Evolutionary conservation across 2,329 filamentous ascomycete species (phyloP).

Genomic region (Paracoccidioides lutzii): DNA sequence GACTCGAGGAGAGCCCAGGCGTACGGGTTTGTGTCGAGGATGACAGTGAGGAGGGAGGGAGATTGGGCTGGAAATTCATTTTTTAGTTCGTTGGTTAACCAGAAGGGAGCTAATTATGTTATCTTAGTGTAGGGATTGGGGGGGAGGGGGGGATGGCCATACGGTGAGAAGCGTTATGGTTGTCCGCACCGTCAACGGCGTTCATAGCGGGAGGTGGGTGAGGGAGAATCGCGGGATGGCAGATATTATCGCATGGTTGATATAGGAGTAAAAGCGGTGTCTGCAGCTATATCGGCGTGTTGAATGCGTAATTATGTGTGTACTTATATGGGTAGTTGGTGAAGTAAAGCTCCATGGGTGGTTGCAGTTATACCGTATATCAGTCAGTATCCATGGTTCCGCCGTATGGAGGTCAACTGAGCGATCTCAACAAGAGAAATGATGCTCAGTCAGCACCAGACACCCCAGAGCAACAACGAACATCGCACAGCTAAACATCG

Average conservation of each 20-base stretch:
- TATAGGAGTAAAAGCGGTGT: no score
- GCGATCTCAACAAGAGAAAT: no score
- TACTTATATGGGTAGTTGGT: no score
- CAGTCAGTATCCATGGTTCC: no score
- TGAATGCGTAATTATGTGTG: no score
- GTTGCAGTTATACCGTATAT: no score
- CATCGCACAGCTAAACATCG: background rate
- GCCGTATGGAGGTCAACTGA: no score
- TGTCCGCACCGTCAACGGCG: conserved; percentile 49
- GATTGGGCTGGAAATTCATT: conserved; percentile 16
- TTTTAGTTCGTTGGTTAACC: background rate
- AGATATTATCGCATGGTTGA: background rate
- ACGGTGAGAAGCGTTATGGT: conserved; percentile 40
- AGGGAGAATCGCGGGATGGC: background rate
- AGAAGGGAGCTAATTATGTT: background rate
- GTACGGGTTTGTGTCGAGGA: conserved; percentile 92
- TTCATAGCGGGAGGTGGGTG: conserved; percentile 39
- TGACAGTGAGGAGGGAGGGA: conserved; percentile 75
- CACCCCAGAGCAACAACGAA: background rate
- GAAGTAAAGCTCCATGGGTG: no score
- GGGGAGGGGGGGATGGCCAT: background rate
- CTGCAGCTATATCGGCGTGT: no score
- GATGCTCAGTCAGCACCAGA: no score
- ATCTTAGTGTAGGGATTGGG: background rate
- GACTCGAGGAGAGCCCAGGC: conserved; percentile 73